Conservation (phyloP, 305 asterid genomes). For the Fraxinus ornus region DNA sequence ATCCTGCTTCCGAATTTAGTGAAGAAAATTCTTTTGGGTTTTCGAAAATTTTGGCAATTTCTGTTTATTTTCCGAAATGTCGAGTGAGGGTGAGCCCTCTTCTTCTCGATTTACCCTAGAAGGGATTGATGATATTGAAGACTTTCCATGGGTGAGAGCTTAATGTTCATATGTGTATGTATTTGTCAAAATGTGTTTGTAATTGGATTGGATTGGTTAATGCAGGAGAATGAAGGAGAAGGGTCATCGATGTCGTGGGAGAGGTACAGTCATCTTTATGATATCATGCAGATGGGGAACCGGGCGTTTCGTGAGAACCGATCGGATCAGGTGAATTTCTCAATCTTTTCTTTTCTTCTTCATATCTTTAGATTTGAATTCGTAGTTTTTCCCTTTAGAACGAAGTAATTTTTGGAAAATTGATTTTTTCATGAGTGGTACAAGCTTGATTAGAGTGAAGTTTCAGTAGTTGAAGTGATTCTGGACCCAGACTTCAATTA, state of each 20-base stretch:
- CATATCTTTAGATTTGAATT: background rate
- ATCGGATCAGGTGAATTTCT: constrained; percentile 62
- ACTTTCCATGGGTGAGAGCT: constrained; percentile 57
- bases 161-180: background rate
- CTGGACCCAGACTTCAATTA: background rate
- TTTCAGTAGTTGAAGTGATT: background rate
- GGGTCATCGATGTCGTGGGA: constrained; percentile 61
- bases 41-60: background rate
- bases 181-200: background rate
- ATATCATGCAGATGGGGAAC: constrained; percentile 66
- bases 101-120: constrained; percentile 49
- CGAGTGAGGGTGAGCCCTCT: constrained; percentile 27
- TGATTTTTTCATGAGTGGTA: constrained; percentile 10
- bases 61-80: constrained; percentile 36
- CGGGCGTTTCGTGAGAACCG: constrained; percentile 61
- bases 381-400: background rate
- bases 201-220: constrained; percentile 18
- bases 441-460: background rate
- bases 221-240: constrained; percentile 53
- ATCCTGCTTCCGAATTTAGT: background rate
- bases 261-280: constrained; percentile 52
- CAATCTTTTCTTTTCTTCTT: background rate
- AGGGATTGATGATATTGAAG: constrained; percentile 68
- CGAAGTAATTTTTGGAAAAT: background rate
- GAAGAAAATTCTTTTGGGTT: background rate